A percentile compares a stretch with the other conserved stretches of the same genome.
These are phyloP conservation scores for Groenewaldozyma salmanticensis DNA, from an alignment of 805 yeast species.

Conservation along the genomic window DNA sequence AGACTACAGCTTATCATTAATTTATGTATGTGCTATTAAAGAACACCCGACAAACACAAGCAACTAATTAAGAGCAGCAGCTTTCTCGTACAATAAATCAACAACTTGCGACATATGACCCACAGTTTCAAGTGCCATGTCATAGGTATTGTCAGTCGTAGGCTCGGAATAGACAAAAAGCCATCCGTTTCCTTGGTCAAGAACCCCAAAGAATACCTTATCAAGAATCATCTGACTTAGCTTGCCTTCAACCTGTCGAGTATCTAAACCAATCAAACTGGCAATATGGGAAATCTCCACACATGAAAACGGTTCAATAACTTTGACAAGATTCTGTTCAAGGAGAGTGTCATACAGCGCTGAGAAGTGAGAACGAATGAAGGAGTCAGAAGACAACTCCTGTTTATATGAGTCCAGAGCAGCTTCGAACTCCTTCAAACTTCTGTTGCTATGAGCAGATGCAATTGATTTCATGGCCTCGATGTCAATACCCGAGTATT, in stretches of 20 bases:
- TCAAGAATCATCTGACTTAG: slow-evolving; percentile 94
- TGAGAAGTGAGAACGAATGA: slow-evolving; percentile 84
- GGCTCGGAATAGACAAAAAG: slow-evolving; percentile 85
- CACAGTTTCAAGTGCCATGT: slow-evolving; percentile 75
- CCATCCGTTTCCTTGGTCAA: slow-evolving; percentile 99
- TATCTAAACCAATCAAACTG: slow-evolving; percentile 75
- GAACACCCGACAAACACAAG: background rate
- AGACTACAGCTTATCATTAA: background rate
- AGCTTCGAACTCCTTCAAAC: slow-evolving; percentile 83
- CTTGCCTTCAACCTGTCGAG: slow-evolving; percentile 86
- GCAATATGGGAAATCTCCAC: slow-evolving; percentile 91
- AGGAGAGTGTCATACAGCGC: slow-evolving; percentile 87
- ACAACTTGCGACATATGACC: slow-evolving; percentile 82
- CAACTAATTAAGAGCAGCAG: slow-evolving; percentile 60
- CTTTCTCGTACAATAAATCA: slow-evolving; percentile 88
- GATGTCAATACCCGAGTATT: slow-evolving; percentile 73
- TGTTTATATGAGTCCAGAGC: slow-evolving; percentile 55
- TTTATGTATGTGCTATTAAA: background rate
- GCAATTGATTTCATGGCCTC: slow-evolving; percentile 96
- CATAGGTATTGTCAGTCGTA: slow-evolving; percentile 77
- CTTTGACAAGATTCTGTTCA: slow-evolving; percentile 87
- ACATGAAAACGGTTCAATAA: slow-evolving; percentile 91
- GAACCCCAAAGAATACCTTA: slow-evolving; percentile 88
- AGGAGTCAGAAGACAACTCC: slow-evolving; percentile 77
- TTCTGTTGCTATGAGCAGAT: slow-evolving; percentile 78